Evolutionary conservation across 2,329 filamentous ascomycete genomes (phyloP).

Genomic region (Talaromyces marneffei): DNA sequence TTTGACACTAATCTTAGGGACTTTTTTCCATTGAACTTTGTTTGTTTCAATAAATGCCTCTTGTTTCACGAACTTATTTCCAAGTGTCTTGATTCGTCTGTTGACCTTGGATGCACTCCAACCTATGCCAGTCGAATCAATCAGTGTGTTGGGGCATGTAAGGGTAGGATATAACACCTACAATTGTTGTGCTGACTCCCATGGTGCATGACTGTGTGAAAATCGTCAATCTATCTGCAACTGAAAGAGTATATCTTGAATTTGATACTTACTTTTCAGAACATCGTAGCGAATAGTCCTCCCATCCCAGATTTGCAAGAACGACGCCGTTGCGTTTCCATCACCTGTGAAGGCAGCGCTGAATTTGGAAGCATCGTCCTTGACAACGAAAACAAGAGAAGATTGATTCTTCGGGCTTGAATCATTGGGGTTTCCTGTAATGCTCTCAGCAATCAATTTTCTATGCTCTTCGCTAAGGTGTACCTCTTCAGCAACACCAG

Average conservation of each 20-base stretch:
- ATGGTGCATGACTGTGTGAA: neutral
- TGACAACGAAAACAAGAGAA: neutral
- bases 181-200: neutral
- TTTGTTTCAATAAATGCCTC: neutral
- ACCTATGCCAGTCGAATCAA: neutral
- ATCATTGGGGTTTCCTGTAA: neutral
- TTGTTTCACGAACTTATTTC: neutral
- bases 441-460: neutral
- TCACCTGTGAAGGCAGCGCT: neutral
- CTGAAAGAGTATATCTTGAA: neutral
- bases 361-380: neutral
- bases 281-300: neutral
- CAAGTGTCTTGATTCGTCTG: neutral
- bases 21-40: neutral
- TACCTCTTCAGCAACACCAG: neutral
- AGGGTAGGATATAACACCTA: neutral
- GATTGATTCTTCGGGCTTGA: neutral
- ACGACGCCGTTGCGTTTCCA: neutral
- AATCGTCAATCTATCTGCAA: neutral
- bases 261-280: neutral
- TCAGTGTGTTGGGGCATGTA: neutral
- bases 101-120: neutral
- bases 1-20: neutral
- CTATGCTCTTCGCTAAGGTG: neutral
- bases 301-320: neutral